Conservation (phyloP, 306 rosid genomes). For the Sindora glabra region DNA sequence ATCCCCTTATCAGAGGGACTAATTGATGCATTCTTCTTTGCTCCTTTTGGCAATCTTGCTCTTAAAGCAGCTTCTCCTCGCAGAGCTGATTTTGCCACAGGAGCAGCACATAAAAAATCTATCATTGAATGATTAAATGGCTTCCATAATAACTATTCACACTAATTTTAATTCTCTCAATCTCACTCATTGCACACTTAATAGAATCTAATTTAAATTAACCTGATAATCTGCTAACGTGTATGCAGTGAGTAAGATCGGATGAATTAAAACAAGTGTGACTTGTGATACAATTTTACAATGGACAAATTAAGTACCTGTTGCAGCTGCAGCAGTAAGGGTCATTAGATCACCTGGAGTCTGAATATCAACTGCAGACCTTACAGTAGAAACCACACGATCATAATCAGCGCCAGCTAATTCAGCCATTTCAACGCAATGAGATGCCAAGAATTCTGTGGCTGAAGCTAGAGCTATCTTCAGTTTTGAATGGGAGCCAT, state of each 20-base stretch:
- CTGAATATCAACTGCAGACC: slow-evolving; percentile 68
- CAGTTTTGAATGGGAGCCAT: slow-evolving; percentile 46
- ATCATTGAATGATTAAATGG: not conserved
- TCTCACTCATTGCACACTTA: no score
- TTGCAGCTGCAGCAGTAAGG: slow-evolving; percentile 92
- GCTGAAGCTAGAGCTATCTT: slow-evolving; percentile 70
- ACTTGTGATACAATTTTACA: not conserved
- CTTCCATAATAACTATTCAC: no score
- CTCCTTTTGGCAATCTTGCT: slow-evolving; percentile 76
- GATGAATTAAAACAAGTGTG: no score
- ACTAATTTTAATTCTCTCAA: no score
- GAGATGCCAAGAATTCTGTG: slow-evolving; percentile 79
- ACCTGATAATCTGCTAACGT: no score
- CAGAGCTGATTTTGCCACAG: slow-evolving; percentile 57
- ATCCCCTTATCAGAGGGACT: slow-evolving; percentile 64
- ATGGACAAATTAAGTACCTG: slow-evolving; percentile 43
- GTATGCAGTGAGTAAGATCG: no score
- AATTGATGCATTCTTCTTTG: slow-evolving; percentile 72
- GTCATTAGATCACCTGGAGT: slow-evolving; percentile 87
- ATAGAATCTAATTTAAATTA: no score
- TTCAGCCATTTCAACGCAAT: slow-evolving; percentile 88
- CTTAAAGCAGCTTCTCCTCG: slow-evolving; percentile 80
- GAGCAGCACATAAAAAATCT: not conserved
- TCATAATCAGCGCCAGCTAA: slow-evolving; percentile 71
- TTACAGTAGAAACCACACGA: slow-evolving; percentile 48